Conservation (phyloP, 441 rosid species). For the Flueggea neowawraea region DNA sequence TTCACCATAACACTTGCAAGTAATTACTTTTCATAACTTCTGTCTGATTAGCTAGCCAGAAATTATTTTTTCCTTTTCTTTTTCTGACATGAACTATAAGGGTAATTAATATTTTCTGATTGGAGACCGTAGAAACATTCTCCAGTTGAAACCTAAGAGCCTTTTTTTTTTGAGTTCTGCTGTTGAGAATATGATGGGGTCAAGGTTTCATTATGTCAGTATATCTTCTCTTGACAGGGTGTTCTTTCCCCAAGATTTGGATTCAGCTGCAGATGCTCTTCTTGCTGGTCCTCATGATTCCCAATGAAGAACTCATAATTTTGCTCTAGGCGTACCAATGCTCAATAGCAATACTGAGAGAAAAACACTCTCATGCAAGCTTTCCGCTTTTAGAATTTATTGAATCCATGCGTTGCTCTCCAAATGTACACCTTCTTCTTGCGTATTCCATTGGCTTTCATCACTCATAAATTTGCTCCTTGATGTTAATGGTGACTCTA, state of each 20-base stretch:
- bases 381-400: no score
- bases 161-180: neutral
- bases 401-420: no score
- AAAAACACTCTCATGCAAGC: no score
- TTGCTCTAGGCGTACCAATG: neutral
- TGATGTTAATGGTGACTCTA: no score
- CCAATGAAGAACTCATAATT: conserved; percentile 6
- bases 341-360: no score
- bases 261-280: conserved; percentile 75
- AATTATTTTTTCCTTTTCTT: neutral
- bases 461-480: no score
- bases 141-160: neutral
- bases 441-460: no score
- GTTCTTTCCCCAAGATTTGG: conserved; percentile 90
- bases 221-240: conserved; percentile 46
- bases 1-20: conserved; percentile 95
- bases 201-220: conserved; percentile 1
- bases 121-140: no score
- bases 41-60: neutral
- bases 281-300: conserved; percentile 42
- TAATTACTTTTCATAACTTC: conserved; percentile 16
- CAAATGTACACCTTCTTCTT: no score
- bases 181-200: neutral
- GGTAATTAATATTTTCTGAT: no score
- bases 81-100: no score